Evolutionary conservation across 2,329 filamentous ascomycete species (phyloP), one percentile per base, ranked within the genome.

Genomic region (Arachnopeziza araneosa): DNA sequence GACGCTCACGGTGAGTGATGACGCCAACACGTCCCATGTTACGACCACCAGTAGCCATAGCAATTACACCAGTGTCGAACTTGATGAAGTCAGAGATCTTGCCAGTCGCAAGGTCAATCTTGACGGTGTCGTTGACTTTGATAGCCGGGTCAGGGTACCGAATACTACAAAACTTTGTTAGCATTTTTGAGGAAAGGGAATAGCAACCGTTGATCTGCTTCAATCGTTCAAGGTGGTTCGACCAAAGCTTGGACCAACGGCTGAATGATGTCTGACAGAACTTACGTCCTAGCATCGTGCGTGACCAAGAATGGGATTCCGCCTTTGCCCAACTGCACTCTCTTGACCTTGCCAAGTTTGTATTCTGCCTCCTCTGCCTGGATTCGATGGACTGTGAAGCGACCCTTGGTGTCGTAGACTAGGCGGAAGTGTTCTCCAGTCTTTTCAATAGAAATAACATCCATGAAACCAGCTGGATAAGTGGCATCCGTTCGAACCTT

Each of bases 231-330:
- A 61, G 62, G 52, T 65, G 73, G 72, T 77, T 83, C 80, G 80
- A 82, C 92, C 92, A 96, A 95, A 96, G 85, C 90, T 95, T 96
- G 91, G 91, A 93, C 91, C 93, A 97, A 97, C 93, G 93, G 88
- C 93, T 97, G 93, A 97, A 93, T 95, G 93, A 97, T 91, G 89
- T 90, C 82, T 85, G 83, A 86, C 82, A 89, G 86, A 89, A 98
- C 93, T 96, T 85, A 99, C 93, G 95, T 99, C 92, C 95, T 90
- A 83, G 95, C 95, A 95, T 99, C 95, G 91, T 99, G 95, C 93
- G 95, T 99, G 91, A 99, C 95, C 92, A 98, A 97, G 93, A 96
- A 99, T 96, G 95, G 95, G 88, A 99, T 96, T 85, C 93, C 95
- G 83, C 95, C 96, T 82, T 92, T 93, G 85, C 95, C 95, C 75